Evolutionary conservation across 2,329 filamentous ascomycete genomes (phyloP).

Genomic region (Penicillium sp.): DNA sequence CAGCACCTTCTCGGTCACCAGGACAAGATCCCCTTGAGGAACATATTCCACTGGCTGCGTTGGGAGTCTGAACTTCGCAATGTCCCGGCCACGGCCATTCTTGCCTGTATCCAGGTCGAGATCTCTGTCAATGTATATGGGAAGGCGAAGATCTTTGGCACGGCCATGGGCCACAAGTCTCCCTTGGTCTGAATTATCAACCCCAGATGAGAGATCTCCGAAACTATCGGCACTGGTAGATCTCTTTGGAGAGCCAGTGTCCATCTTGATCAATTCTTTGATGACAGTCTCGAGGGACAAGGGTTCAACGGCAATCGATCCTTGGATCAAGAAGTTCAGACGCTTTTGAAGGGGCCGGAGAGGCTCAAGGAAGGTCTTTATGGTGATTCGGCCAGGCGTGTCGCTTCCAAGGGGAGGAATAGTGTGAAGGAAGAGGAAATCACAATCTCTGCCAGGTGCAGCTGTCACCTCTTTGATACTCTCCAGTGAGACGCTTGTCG

Average conservation of each 20-base stretch:
- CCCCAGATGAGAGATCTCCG: constrained; percentile 67
- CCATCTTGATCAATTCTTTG: constrained; percentile 67
- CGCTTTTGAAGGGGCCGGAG: constrained; percentile 74
- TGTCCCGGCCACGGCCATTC: constrained; percentile 39
- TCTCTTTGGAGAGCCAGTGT: constrained; percentile 53
- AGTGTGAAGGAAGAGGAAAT: constrained; percentile 83
- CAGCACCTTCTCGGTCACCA: constrained; percentile 74
- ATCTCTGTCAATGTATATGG: constrained; percentile 59
- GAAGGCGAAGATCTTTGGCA: constrained; percentile 51
- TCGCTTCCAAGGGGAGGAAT: constrained; percentile 58
- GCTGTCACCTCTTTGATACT: constrained; percentile 84
- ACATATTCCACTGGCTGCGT: constrained; percentile 75
- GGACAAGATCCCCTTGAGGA: constrained; percentile 71
- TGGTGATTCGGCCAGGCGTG: constrained; percentile 67
- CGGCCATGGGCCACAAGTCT: constrained; percentile 35
- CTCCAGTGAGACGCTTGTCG: constrained; percentile 69
- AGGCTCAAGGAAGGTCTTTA: constrained; percentile 91
- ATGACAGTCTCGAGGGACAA: constrained; percentile 65
- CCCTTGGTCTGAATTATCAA: constrained; percentile 49
- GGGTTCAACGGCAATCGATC: constrained; percentile 66
- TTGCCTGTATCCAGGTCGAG: constrained; percentile 47
- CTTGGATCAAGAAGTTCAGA: constrained; percentile 78
- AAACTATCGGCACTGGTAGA: constrained; percentile 81
- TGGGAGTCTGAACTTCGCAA: constrained; percentile 75
- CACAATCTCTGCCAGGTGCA: constrained; percentile 82